Evolutionary conservation across 1,139 yeast species (phyloP), one percentile per base, ranked within the genome.

Genomic region (Yamadazyma spencermartinsiae): DNA sequence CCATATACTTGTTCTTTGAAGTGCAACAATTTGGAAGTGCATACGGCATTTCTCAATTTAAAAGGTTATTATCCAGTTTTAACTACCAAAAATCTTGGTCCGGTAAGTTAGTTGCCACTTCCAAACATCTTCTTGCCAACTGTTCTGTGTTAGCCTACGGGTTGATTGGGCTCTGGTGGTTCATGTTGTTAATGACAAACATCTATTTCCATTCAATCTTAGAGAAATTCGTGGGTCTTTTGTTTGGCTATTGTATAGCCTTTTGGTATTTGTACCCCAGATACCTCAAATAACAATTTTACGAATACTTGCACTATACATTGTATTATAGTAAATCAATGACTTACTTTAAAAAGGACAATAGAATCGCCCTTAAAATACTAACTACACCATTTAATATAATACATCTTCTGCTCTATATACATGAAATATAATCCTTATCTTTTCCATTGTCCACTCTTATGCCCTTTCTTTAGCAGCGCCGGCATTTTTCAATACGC

Each of bases 101-200:
- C 4, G 5, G 7, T 4, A 10, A 12, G 12, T 15, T 28, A 12
- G 20, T 4, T 4, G 20, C n/a, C 13, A n/a, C 16, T 3, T 19
- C 12, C 35, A 29, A 7, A 6, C 24, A 30, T 30, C 8, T 64
- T 4, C 34, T 53, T 15, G 56, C 59, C 16, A 60, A 66, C 41
- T 85, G 86, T 0, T 63, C 72, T 6, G 46, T 75, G 25, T 43
- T 74, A 2, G 65, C 79, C 1, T 38, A 72, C 2, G 54, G 51
- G 6, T 60, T 88, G 31, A 61, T 81, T 19, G 54, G 58, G 1
- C 58, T 87, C 33, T 89, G 96, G 94, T 75, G 86, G 75, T 86
- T 86, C 79, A 89, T 90, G 95, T 69, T 89, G 34, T 63, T 89
- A 34, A 80, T 87, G 77, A 90, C 98, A 0, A 78, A 86, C 45